A percentile compares a stretch with the other conserved stretches of the same genome.
These are phyloP conservation scores for Trichothecium roseum DNA, from an alignment of 2,329 filamentous ascomycete genomes.

Conservation along the genomic window DNA sequence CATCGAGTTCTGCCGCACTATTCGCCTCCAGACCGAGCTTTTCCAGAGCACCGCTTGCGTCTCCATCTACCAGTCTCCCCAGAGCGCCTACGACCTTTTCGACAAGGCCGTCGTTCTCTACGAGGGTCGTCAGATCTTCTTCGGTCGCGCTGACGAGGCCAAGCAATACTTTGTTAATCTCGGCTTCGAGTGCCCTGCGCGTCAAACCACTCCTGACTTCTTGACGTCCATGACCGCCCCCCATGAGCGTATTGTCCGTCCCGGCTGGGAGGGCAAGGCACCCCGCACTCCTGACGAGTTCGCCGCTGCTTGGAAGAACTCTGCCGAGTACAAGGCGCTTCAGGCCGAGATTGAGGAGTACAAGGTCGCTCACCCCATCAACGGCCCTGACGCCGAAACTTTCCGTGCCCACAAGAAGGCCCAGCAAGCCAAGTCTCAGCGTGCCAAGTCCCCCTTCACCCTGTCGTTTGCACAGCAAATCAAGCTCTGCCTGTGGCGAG, in stretches of 20 bases:
- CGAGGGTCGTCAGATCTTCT: slow-evolving; percentile 52
- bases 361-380: slow-evolving; percentile 40
- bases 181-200: slow-evolving; percentile 55
- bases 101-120: slow-evolving; percentile 50
- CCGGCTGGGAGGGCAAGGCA: slow-evolving; percentile 44
- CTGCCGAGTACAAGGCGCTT: slow-evolving; percentile 37
- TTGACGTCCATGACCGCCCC: slow-evolving; percentile 59
- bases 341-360: slow-evolving; percentile 45
- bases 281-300: slow-evolving; percentile 54
- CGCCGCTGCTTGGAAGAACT: slow-evolving; percentile 46
- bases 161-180: slow-evolving; percentile 56
- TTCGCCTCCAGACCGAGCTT: slow-evolving; percentile 57
- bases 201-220: slow-evolving; percentile 62
- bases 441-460: slow-evolving; percentile 69
- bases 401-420: slow-evolving; percentile 44
- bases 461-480: slow-evolving; percentile 70
- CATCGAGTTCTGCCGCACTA: slow-evolving; percentile 62
- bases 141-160: slow-evolving; percentile 49
- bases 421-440: slow-evolving; percentile 47
- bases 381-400: slow-evolving; percentile 43
- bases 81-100: slow-evolving; percentile 53
- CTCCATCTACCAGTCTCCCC: slow-evolving; percentile 64
- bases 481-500: slow-evolving; percentile 68
- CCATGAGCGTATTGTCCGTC: slow-evolving; percentile 42
- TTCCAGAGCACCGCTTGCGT: slow-evolving; percentile 56